These are phyloP conservation scores for Daldinia childiae DNA, from an alignment of 495 filamentous ascomycete species.

Conservation along the genomic window DNA sequence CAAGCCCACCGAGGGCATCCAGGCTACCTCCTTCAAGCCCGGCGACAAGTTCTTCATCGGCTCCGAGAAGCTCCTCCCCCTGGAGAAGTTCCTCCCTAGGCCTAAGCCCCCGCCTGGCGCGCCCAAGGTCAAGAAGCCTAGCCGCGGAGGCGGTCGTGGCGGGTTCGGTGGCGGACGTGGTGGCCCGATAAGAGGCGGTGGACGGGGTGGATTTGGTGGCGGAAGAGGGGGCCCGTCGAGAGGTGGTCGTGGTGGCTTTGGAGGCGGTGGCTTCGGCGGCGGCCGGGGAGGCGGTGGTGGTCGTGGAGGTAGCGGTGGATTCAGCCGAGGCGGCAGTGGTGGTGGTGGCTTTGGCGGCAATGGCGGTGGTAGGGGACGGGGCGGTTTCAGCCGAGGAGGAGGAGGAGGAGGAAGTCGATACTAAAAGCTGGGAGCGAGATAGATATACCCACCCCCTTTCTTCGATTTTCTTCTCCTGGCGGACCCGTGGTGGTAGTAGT, in stretches of 20 bases:
- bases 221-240: slow-evolving; percentile 36
- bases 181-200: slow-evolving; percentile 56
- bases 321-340: slow-evolving; percentile 26
- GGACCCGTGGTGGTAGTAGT: neutral
- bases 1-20: slow-evolving; percentile 94
- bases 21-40: slow-evolving; percentile 90
- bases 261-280: slow-evolving; percentile 41
- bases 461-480: neutral
- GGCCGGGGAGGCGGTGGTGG: slow-evolving; percentile 43
- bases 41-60: slow-evolving; percentile 98
- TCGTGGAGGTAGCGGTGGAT: slow-evolving; percentile 40
- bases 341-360: slow-evolving; percentile 37
- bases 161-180: slow-evolving; percentile 47
- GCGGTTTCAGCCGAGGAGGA: slow-evolving; percentile 26
- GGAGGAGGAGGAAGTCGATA: slow-evolving; percentile 41
- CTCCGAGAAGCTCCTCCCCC: slow-evolving; percentile 89
- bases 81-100: slow-evolving; percentile 96
- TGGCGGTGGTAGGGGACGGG: slow-evolving; percentile 8
- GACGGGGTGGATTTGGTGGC: slow-evolving; percentile 38
- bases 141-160: slow-evolving; percentile 55
- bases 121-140: slow-evolving; percentile 63
- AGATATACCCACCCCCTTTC: slow-evolving; percentile 1
- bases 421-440: slow-evolving; percentile 11
- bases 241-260: slow-evolving; percentile 38
- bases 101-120: slow-evolving; percentile 82